These are phyloP conservation scores for Dipodascus albidus DNA, from an alignment of 805 yeast genomes.

Conservation along the genomic window DNA sequence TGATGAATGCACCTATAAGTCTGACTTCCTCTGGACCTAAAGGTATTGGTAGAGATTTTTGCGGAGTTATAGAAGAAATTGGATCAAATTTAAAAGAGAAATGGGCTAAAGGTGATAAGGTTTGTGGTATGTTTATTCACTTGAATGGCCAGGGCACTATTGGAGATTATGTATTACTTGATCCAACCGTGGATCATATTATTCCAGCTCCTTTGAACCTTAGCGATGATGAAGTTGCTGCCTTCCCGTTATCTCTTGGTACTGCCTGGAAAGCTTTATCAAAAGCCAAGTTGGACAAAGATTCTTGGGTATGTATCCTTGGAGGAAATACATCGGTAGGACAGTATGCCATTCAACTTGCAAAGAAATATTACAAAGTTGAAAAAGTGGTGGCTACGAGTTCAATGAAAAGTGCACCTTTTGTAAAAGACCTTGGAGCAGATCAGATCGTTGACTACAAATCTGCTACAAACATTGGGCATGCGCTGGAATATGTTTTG, in stretches of 20 bases:
- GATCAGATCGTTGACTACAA: conserved; percentile 49
- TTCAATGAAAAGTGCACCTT: conserved; percentile 34
- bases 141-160: conserved; percentile 42
- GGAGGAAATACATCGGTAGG: conserved; percentile 79
- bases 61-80: conserved; percentile 46
- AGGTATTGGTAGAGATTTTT: conserved; percentile 63
- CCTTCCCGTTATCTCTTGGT: conserved; percentile 51
- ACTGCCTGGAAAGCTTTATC: conserved; percentile 43
- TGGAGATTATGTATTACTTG: conserved; percentile 43
- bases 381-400: conserved; percentile 45
- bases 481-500: conserved; percentile 22
- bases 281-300: conserved; percentile 29
- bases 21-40: conserved; percentile 32
- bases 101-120: conserved; percentile 44
- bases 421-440: conserved; percentile 44
- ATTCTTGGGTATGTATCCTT: conserved; percentile 44
- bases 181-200: conserved; percentile 40
- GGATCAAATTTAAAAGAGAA: conserved; percentile 32
- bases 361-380: conserved; percentile 37
- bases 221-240: conserved; percentile 46
- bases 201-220: conserved; percentile 37
- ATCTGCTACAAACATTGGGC: conserved; percentile 26
- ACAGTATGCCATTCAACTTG: conserved; percentile 40
- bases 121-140: conserved; percentile 51
- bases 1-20: conserved; percentile 37